Evolutionary conservation across 208 protist species (phyloP), one percentile per base, ranked within the genome.

Genomic region (Acanthamoeba castellanii): DNA sequence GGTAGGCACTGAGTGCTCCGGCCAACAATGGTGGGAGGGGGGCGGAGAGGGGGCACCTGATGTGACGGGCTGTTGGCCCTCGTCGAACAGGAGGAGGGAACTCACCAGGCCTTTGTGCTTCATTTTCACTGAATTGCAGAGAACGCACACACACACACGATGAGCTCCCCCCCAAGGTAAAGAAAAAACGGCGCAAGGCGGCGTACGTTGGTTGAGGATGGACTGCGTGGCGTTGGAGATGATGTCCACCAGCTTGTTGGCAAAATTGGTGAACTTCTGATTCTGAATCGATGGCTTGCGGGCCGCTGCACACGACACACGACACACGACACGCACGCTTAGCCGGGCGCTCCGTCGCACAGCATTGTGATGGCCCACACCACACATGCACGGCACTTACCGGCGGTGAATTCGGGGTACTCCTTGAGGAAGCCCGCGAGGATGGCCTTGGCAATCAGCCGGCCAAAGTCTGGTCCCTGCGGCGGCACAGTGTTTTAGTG

Each of bases 201-300:
- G 7, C 47, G 34, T 85, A 88, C 81, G 81, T 32, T 88, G 81
- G 42, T 88, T 55, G 81, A 88, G 81, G 14, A 88, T 88, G 81
- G 81, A 66, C 20, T 88, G 81, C 0, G 81, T 88, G 18, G 81
- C 42, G 52, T 88, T 88, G 47, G 42, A 66, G 81, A 88, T 88
- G 81, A 64, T 64, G 30, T 88, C 81, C 27, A 88, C 81, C 22
- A 88, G 42, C 81, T 88, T 88, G 81, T 88, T 88, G 37, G 81
- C 52, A 64, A 88, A 88, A 64, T 64, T 64, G 81, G 81, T 32
- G 34, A 88, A 88, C 81, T 88, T 88, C 32, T 88, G 81, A 16
- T 25, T 55, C 30, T 64, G 81, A 32, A 88, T 88, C 72, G 72
- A 32, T 30, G 72, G 72, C 72, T 81, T 81, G 37, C 72, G 72